These are phyloP conservation scores for Zygoascus tannicola DNA, from an alignment of 805 yeast genomes.

Conservation along the genomic window DNA sequence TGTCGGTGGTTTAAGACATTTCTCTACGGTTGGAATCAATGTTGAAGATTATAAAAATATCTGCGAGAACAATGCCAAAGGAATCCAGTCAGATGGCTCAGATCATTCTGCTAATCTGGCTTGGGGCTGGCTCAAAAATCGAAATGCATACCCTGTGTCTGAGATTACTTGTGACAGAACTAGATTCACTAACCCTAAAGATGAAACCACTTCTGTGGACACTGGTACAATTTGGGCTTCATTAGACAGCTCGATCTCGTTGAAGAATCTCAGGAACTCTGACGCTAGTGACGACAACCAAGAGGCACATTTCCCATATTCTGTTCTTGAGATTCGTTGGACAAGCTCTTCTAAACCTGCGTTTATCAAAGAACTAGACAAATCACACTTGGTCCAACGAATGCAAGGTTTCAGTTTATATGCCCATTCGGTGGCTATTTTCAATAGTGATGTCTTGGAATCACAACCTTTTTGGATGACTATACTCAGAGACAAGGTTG, in stretches of 20 bases:
- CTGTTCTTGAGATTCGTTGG: slow-evolving; percentile 42
- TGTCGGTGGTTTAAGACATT: slow-evolving; percentile 30
- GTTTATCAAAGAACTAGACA: slow-evolving; percentile 32
- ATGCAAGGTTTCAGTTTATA: slow-evolving; percentile 35
- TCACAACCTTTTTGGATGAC: slow-evolving; percentile 34
- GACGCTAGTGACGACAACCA: slow-evolving; percentile 3
- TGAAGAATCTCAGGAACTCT: slow-evolving; percentile 9
- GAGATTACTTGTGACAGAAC: slow-evolving; percentile 19
- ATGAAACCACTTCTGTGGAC: slow-evolving; percentile 3
- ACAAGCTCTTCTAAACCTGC: slow-evolving; percentile 29
- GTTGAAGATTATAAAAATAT: slow-evolving; percentile 4
- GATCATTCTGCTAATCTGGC: slow-evolving; percentile 23
- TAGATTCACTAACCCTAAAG: slow-evolving; percentile 16
- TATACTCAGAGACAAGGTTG: slow-evolving; percentile 26
- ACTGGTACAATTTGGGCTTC: slow-evolving; percentile 28
- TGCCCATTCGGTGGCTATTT: slow-evolving; percentile 28
- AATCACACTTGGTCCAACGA: slow-evolving; percentile 41
- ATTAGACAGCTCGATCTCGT: slow-evolving; percentile 23
- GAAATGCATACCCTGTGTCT: slow-evolving; percentile 23
- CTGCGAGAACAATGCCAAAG: slow-evolving; percentile 4
- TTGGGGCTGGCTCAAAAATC: slow-evolving; percentile 28
- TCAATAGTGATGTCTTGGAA: slow-evolving; percentile 25
- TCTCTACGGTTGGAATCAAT: slow-evolving; percentile 17
- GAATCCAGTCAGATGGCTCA: slow-evolving; percentile 8
- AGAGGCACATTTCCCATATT: slow-evolving; percentile 35